Conservation (phyloP, 495 filamentous ascomycete genomes). For the Xylaria bambusicola region DNA sequence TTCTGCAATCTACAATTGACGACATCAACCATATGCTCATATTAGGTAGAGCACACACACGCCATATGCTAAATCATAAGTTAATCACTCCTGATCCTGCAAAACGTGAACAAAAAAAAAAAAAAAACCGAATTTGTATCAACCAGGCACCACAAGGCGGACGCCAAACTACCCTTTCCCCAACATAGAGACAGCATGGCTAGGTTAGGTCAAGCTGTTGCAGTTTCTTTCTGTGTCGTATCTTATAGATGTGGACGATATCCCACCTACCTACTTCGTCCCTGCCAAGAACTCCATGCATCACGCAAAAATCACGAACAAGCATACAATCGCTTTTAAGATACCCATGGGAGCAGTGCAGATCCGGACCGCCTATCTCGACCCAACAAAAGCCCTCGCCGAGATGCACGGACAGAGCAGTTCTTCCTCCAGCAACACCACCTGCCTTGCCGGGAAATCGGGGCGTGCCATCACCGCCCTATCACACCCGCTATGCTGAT, state of each 20-base stretch:
- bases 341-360: not conserved
- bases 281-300: slow-evolving; percentile 9
- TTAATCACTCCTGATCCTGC: no score
- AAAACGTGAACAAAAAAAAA: no score
- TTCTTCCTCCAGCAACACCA: slow-evolving; percentile 6
- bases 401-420: slow-evolving; percentile 5
- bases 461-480: not conserved
- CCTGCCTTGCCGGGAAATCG: slow-evolving; percentile 19
- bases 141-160: no score
- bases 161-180: not conserved
- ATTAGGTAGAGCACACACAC: no score
- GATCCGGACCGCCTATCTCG: slow-evolving; percentile 2
- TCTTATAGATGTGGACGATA: not conserved
- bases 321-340: slow-evolving; percentile 10
- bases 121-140: no score
- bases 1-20: no score
- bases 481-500: slow-evolving; percentile 3
- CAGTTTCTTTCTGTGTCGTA: no score
- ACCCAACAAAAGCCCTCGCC: not conserved
- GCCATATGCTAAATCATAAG: no score
- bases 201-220: not conserved
- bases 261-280: slow-evolving; percentile 1
- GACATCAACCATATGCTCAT: no score
- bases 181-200: not conserved
- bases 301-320: slow-evolving; percentile 17